These are phyloP conservation scores for Ascobolus immersus DNA, from an alignment of 495 filamentous ascomycete genomes.

Conservation along the genomic window DNA sequence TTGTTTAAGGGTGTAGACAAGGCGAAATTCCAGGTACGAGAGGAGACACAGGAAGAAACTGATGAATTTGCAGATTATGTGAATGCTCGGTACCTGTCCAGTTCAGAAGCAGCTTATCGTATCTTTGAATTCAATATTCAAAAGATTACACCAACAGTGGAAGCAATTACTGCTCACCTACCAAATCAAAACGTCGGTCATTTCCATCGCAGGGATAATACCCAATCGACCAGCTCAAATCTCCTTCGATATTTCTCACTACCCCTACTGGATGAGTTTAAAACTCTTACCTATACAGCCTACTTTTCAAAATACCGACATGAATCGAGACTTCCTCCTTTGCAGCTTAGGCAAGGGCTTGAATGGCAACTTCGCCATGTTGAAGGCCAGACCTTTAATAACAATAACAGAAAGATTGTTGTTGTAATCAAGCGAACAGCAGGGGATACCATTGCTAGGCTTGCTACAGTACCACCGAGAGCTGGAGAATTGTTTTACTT, in stretches of 20 bases:
- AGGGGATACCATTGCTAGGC: neutral
- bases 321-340: too few relatives aligned
- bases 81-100: conserved; percentile 5
- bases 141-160: neutral
- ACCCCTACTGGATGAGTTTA: neutral
- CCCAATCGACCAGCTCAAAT: neutral
- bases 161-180: conserved; percentile 3
- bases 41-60: too few relatives aligned
- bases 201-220: conserved; percentile 1
- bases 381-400: neutral
- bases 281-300: conserved; percentile 1
- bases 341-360: neutral
- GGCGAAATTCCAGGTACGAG: neutral
- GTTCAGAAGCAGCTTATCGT: conserved; percentile 3
- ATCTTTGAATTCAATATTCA: conserved; percentile 6
- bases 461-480: conserved; percentile 1
- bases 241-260: conserved; percentile 6
- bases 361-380: neutral
- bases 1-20: conserved; percentile 8
- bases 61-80: too few relatives aligned
- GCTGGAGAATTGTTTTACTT: conserved; percentile 8
- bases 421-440: too few relatives aligned
- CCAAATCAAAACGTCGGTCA: conserved; percentile 1
- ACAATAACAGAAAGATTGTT: neutral
- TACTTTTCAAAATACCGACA: conserved; percentile 1